A percentile compares a stretch with the other conserved stretches of the same genome.
These are phyloP conservation scores for Malassezia sp. DNA, from an alignment of 1,284 basidiomycete species.

Conservation along the genomic window DNA sequence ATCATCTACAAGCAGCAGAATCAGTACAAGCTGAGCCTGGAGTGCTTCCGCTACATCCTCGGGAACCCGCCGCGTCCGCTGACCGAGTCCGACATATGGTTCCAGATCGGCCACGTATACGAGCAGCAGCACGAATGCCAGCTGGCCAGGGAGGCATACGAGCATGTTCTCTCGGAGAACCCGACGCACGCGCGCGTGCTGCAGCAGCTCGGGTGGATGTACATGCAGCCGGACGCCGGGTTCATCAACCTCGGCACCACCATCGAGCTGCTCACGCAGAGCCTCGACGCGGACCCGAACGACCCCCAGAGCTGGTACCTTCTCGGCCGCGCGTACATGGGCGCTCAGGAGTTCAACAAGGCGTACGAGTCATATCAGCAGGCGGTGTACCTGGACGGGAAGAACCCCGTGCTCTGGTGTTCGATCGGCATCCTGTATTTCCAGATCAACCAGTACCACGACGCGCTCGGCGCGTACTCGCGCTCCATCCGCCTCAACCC, in stretches of 20 bases:
- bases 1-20: conserved; percentile 99
- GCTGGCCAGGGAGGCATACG: conserved; percentile 86
- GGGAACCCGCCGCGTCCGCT: conserved; percentile 87
- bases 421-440: conserved; percentile 98
- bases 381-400: conserved; percentile 93
- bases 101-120: conserved; percentile 97
- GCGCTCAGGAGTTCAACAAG: conserved; percentile 97
- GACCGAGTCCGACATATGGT: conserved; percentile 96
- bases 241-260: conserved; percentile 94
- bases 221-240: conserved; percentile 81
- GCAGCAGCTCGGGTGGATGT: conserved; percentile 94
- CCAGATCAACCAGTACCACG: conserved; percentile 97
- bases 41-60: conserved; percentile 77
- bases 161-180: conserved; percentile 86
- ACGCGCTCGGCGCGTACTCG: conserved; percentile 95
- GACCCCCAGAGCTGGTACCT: conserved; percentile 99
- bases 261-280: conserved; percentile 84
- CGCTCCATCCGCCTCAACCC: conserved; percentile 96
- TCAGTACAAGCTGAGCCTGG: conserved; percentile 55
- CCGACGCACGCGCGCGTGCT: conserved; percentile 91
- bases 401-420: conserved; percentile 99
- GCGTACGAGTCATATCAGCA: conserved; percentile 99
- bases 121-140: conserved; percentile 91
- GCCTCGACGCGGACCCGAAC: conserved; percentile 62
- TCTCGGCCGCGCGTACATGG: conserved; percentile 94